These are phyloP conservation scores for Pleurotus citrinopileatus DNA, from an alignment of 768 basidiomycete species.

Conservation along the genomic window DNA sequence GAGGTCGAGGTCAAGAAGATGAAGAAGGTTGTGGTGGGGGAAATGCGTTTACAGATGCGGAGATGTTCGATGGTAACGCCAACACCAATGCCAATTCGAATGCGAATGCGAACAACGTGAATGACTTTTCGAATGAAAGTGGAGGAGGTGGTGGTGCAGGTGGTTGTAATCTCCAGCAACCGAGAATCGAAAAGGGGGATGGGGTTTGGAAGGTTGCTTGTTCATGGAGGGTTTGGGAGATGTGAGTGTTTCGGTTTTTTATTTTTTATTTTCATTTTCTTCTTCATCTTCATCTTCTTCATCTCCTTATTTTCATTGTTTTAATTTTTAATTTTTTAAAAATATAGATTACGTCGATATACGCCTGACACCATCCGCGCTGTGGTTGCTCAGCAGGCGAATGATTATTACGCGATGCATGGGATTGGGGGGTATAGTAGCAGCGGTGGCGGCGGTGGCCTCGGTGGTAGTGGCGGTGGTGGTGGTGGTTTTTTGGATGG, in stretches of 20 bases:
- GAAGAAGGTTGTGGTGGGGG: no score
- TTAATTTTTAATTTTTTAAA: not conserved
- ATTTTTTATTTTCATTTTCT: not conserved
- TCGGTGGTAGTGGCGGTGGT: not conserved
- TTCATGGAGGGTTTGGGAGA: slow-evolving; percentile 4
- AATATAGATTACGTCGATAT: slow-evolving; percentile 10
- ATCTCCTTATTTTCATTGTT: not conserved
- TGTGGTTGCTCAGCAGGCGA: slow-evolving; percentile 13
- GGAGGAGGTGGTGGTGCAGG: not conserved
- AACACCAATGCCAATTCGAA: no score
- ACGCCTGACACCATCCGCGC: slow-evolving; percentile 14
- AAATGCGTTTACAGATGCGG: no score
- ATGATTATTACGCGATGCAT: slow-evolving; percentile 9
- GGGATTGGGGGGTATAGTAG: not conserved
- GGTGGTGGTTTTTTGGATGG: no score
- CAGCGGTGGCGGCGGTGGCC: no score
- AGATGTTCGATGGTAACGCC: no score
- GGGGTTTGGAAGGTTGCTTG: slow-evolving; percentile 8
- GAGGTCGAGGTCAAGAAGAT: no score
- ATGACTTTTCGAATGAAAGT: not conserved
- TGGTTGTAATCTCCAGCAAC: not conserved
- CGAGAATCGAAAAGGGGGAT: slow-evolving; percentile 8
- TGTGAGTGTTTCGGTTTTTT: not conserved
- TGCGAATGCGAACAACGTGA: not conserved
- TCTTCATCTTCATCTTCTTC: not conserved